phyloP scores from a whole-genome alignment of 1,284 basidiomycete species.

The Ustilago crameri region DNA sequence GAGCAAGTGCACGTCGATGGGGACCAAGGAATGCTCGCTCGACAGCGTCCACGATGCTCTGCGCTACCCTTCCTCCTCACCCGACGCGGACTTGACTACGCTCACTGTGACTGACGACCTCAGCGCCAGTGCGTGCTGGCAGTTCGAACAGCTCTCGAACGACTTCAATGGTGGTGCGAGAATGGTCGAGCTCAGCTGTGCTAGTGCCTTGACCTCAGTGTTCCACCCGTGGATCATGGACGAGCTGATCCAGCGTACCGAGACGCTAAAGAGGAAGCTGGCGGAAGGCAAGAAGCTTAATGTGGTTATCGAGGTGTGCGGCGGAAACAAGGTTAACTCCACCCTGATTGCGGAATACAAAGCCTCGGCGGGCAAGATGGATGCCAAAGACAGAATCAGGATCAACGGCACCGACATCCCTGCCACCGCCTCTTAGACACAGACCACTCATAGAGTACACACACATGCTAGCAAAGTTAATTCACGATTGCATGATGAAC shows the following conservation, averaged over 20 bases:
- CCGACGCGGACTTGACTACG: constrained; percentile 5
- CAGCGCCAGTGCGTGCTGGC: constrained; percentile 45
- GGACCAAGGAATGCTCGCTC: constrained; percentile 48
- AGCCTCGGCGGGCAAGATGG: constrained; percentile 7
- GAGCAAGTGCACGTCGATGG: constrained; percentile 62
- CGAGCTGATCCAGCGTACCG: constrained; percentile 11
- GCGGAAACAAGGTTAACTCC: constrained; percentile 48
- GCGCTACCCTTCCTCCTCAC: constrained; percentile 18
- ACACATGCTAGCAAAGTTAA: not conserved
- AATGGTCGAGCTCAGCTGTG: constrained; percentile 63
- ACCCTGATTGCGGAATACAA: constrained; percentile 24
- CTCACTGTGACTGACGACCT: constrained; percentile 55
- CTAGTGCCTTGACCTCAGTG: constrained; percentile 44
- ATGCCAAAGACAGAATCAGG: constrained; percentile 8
- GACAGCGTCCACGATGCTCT: constrained; percentile 42
- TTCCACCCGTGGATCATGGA: constrained; percentile 47
- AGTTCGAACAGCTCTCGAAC: not conserved
- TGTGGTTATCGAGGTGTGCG: constrained; percentile 62
- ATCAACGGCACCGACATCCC: constrained; percentile 21
- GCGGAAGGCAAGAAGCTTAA: constrained; percentile 22
- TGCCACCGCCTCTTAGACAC: not conserved
- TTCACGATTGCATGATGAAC: too few species aligned
- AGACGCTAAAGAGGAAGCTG: constrained; percentile 2
- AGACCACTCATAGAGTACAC: not conserved
- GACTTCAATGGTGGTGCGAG: not conserved